These are phyloP conservation scores for Cladosporium sp. DNA, from an alignment of 2,329 filamentous ascomycete genomes.

Conservation along the genomic window DNA sequence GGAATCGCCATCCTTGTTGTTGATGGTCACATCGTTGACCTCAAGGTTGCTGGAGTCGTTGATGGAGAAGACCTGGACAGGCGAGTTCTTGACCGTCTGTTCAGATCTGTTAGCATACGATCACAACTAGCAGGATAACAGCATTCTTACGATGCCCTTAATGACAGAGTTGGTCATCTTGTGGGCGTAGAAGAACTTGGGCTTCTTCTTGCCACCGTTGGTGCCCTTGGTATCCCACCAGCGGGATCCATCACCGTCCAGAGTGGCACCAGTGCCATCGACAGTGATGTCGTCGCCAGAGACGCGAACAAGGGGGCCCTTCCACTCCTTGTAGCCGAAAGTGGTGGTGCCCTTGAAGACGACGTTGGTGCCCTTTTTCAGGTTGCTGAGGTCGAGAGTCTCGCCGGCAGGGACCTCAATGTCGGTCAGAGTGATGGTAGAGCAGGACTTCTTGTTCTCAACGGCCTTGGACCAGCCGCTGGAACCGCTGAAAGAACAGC, in stretches of 20 bases:
- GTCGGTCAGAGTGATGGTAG: constrained; percentile 34
- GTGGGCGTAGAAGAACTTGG: constrained; percentile 59
- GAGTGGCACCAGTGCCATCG: constrained; percentile 48
- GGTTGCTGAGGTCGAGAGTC: constrained; percentile 34
- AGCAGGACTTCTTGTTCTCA: constrained; percentile 27
- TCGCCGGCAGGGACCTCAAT: constrained; percentile 34
- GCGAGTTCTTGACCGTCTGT: constrained; percentile 46
- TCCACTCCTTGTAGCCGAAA: constrained; percentile 63
- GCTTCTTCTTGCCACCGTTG: constrained; percentile 60
- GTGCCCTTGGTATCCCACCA: constrained; percentile 60
- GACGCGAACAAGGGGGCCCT: constrained; percentile 58
- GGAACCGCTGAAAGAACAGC: constrained; percentile 30
- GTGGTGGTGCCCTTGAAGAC: constrained; percentile 63
- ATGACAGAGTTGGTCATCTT: constrained; percentile 48
- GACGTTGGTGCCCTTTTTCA: constrained; percentile 40
- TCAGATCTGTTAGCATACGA: not conserved
- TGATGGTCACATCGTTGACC: constrained; percentile 50
- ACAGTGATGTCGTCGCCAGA: constrained; percentile 54
- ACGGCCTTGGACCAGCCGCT: constrained; percentile 24
- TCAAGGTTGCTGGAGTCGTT: constrained; percentile 42
- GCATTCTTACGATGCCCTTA: constrained; percentile 29
- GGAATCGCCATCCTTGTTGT: constrained; percentile 52
- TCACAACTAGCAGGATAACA: too few species aligned
- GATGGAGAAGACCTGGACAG: constrained; percentile 49
- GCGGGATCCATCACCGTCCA: constrained; percentile 52